Evolutionary conservation across 331 rosid species (phyloP).

Genomic region (Quercus phellos): DNA sequence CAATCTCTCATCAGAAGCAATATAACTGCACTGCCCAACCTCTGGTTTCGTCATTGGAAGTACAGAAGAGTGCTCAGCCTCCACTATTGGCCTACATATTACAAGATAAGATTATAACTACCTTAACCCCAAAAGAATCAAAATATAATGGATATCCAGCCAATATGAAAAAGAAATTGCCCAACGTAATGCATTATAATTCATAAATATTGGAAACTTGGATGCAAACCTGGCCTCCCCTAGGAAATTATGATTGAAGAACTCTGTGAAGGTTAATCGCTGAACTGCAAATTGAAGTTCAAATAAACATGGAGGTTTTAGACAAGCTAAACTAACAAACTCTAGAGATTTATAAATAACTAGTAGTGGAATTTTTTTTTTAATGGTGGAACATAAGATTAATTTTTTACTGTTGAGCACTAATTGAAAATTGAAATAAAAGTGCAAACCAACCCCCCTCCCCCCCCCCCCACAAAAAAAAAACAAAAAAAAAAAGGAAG

Average conservation of each 20-base stretch:
- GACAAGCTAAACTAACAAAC: neutral
- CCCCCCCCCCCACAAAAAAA: neutral
- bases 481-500: neutral
- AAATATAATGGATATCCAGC: neutral
- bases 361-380: neutral
- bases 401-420: neutral
- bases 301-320: constrained; percentile 21
- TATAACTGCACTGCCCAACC: constrained; percentile 26
- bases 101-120: constrained; percentile 21
- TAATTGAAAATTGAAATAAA: neutral
- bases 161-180: constrained; percentile 11
- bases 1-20: constrained; percentile 23
- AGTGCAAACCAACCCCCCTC: constrained; percentile 6
- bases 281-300: constrained; percentile 66
- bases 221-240: constrained; percentile 53
- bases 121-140: neutral
- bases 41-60: constrained; percentile 27
- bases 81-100: constrained; percentile 37
- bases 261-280: constrained; percentile 77
- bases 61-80: constrained; percentile 30
- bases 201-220: neutral
- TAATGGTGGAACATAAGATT: neutral
- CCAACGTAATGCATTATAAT: neutral
- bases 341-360: constrained; percentile 1
- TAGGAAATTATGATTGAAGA: constrained; percentile 75